These are phyloP conservation scores for Peniophora sp. DNA, from an alignment of 1,284 basidiomycete genomes.

Conservation along the genomic window DNA sequence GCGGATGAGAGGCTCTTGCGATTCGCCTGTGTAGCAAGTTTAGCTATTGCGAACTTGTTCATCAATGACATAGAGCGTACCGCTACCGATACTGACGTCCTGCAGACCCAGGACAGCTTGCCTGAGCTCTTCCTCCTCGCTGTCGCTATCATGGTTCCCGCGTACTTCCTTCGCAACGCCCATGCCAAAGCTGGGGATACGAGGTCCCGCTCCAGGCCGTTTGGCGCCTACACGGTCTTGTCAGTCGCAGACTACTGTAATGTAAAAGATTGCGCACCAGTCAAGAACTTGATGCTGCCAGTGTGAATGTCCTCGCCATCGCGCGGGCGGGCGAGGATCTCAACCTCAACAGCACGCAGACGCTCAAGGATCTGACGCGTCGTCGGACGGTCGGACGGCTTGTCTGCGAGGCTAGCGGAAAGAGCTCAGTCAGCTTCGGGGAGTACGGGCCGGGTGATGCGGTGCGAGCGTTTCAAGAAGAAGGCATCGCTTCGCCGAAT, in stretches of 20 bases:
- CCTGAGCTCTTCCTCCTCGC: slow-evolving; percentile 65
- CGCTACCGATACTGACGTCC: slow-evolving; percentile 33
- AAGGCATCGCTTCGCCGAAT: no score
- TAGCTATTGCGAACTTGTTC: neutral
- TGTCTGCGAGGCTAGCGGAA: slow-evolving; percentile 34
- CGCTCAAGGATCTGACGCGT: slow-evolving; percentile 73
- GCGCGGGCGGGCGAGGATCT: slow-evolving; percentile 62
- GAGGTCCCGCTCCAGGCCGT: slow-evolving; percentile 49
- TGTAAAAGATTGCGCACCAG: slow-evolving; percentile 10
- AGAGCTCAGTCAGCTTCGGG: no score
- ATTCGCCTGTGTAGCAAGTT: slow-evolving; percentile 1
- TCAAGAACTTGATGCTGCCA: slow-evolving; percentile 79
- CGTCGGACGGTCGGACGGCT: slow-evolving; percentile 66
- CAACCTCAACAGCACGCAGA: slow-evolving; percentile 72
- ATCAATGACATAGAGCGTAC: slow-evolving; percentile 7
- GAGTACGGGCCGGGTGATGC: no score
- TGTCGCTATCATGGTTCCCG: slow-evolving; percentile 31
- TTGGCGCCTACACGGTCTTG: slow-evolving; percentile 31
- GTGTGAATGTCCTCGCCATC: slow-evolving; percentile 70
- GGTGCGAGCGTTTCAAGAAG: no score
- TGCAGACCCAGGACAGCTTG: slow-evolving; percentile 56
- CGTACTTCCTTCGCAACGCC: slow-evolving; percentile 56
- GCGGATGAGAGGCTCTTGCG: slow-evolving; percentile 45
- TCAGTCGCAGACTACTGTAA: no score
- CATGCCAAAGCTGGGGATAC: slow-evolving; percentile 82